Base-by-base conservation (phyloP, 441 rosid species). In the Mallotus repandus region DNA sequence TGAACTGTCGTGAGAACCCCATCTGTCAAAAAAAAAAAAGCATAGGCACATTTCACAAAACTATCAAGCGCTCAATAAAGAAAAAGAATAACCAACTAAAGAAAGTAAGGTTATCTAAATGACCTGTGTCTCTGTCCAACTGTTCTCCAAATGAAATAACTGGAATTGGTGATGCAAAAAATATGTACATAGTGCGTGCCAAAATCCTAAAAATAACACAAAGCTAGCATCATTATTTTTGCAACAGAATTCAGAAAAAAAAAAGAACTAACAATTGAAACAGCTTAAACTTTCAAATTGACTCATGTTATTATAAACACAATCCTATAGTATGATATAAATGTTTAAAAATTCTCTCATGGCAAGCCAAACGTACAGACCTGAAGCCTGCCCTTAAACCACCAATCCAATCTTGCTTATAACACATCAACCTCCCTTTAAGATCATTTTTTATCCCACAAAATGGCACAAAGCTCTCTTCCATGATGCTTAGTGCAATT, bases 61-160 rank as follows among this genome's bases (percentile, higher is more conserved):
- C 6, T 25, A 14, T n/a, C 38, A 66, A 52, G 66, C 74, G 60
- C 53, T 60, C n/a, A 32, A 32, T 35, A 25, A 22, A 38, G 49
- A 41, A 25, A 29, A 57, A 50, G 46, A 57, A 10, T 38, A 52
- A 16, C 16, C 66, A 22, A 4, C 76, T n/a, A 71, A 63, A 22
- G 2, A 14, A 15, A 57, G 50, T 59, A 68, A 58, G 72, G 55
- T 61, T 50, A 19, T 70, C 21, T 10, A n/a, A 19, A 29, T 46
- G 77, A 87, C 96, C 84, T 18, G 96, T 90, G 48, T 80, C 84
- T 83, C 96, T 82, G 73, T 84, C 96, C 81, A 90, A 74, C 79
- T 90, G 96, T 82, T 88, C 93, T 76, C 96, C 96, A 71, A 90
- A 90, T 45, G 96, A 87, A 77, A 88, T 89, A 72, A 90, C 96